These are phyloP conservation scores for Piloderma croceum DNA, from an alignment of 768 basidiomycete genomes.

Conservation along the genomic window DNA sequence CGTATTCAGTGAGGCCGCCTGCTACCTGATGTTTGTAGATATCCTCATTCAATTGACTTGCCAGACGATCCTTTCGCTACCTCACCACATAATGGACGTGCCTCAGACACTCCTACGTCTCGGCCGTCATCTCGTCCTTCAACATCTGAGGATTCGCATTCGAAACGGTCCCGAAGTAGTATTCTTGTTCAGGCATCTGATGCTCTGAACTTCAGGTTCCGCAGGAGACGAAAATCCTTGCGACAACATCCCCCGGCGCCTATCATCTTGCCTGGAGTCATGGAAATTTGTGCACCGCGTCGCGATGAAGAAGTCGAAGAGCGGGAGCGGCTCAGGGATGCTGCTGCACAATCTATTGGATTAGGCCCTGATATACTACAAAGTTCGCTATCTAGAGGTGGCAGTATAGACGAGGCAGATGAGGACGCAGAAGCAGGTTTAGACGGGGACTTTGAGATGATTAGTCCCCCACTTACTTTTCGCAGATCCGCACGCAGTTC, in stretches of 20 bases:
- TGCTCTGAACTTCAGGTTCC: slow-evolving; percentile 44
- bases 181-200: slow-evolving; percentile 51
- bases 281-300: slow-evolving; percentile 58
- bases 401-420: slow-evolving; percentile 34
- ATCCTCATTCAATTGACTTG: too few species aligned
- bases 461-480: slow-evolving; percentile 2
- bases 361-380: slow-evolving; percentile 50
- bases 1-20: too few species aligned
- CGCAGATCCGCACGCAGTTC: slow-evolving; percentile 3
- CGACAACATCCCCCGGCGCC: slow-evolving; percentile 30
- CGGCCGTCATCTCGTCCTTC: too few species aligned
- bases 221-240: slow-evolving; percentile 37
- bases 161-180: slow-evolving; percentile 37
- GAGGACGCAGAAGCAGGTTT: slow-evolving; percentile 27
- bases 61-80: too few species aligned
- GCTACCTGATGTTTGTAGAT: too few species aligned
- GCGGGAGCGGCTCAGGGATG: slow-evolving; percentile 66
- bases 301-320: slow-evolving; percentile 65
- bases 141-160: too few species aligned
- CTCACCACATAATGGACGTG: too few species aligned
- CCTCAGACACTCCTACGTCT: too few species aligned
- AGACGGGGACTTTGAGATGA: slow-evolving; percentile 4
- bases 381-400: slow-evolving; percentile 29
- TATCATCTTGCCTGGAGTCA: slow-evolving; percentile 58
- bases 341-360: slow-evolving; percentile 73